Percentiles rank a stretch among this genome's conserved stretches.
Evolutionary conservation across 768 basidiomycete species (phyloP).

Genomic region (Boletus sp.): DNA sequence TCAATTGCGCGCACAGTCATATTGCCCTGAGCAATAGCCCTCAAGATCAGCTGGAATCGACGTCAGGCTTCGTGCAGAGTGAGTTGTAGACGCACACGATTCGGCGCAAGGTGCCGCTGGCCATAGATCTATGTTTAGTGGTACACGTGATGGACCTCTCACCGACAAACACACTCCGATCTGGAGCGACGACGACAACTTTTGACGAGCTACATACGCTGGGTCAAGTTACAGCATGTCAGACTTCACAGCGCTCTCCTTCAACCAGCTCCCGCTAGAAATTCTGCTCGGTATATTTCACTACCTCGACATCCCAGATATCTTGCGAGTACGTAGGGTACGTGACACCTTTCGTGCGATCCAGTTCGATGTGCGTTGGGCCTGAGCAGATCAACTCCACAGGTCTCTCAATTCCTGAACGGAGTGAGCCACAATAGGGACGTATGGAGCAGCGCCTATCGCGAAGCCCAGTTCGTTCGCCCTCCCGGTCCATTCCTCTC

Average conservation of each 20-base stretch:
- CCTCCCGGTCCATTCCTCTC: conserved; percentile 18
- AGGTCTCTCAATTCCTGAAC: conserved; percentile 14
- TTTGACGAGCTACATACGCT: neutral
- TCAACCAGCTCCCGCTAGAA: conserved; percentile 15
- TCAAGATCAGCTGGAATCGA: no score
- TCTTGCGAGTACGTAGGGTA: conserved; percentile 17
- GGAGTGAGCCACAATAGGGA: conserved; percentile 2
- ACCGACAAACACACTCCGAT: neutral
- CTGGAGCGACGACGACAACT: neutral
- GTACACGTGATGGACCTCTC: neutral
- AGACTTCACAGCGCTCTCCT: neutral
- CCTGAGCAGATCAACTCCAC: neutral
- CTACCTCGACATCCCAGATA: conserved; percentile 17
- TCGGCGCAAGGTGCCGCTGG: no score
- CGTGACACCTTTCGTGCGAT: neutral
- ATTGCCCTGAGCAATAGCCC: no score
- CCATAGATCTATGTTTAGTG: no score
- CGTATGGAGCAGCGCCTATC: conserved; percentile 19
- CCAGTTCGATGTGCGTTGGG: neutral
- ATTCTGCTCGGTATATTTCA: conserved; percentile 6
- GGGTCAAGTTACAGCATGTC: neutral
- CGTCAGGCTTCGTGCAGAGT: no score
- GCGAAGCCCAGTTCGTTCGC: conserved; percentile 8
- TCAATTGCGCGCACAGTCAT: no score
- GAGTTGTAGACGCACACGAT: no score